Base-by-base conservation (phyloP, 352 stramenopile genomes). In the Phytopythium boreale region DNA sequence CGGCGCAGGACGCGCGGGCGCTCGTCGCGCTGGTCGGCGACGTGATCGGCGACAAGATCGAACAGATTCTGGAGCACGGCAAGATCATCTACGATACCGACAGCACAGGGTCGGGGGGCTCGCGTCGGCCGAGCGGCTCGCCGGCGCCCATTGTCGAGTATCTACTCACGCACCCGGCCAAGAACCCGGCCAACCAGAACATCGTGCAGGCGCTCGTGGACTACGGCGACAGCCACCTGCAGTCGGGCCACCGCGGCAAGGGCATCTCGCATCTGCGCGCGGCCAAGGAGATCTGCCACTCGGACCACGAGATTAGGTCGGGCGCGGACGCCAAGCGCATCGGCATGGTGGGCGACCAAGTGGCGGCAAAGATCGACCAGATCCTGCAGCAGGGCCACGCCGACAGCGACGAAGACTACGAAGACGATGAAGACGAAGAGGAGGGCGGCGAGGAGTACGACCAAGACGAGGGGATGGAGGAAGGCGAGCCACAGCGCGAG, bases 251-350 rank as follows among this genome's bases (percentile, higher is more conserved):
- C 15, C 74, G 85, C 62, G 85, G 85, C 31, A 89, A 87, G 55
- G 82, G 85, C 1, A 92, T 93, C 27, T 92, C 85, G 49, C 83
- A 92, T 24, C 68, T 93, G 62, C 81, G 82, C n/a, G 80, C 82
- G 10, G 82, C 85, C 1, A 63, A 75, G 67, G 50, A 66, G 34
- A 93, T 93, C 53, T 79, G 85, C 5, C 62, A 87, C 58, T 73
- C 80, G 1, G 70, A 92, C 19, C 63, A 67, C 10, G 59, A 77
- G 29, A 76, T 93, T 49, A 86, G 71, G 63, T 82, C 74, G 20
- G 74, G 76, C 2, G 60, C 62, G 14, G 78, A 91, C 55, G 85
- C 85, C 0, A 81, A 61, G 36, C 66, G 75, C 37, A 82, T 93
- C 26, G 70, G 61, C 14, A 87, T 90, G 73, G 81, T 93, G 1